Evolutionary conservation across 495 filamentous ascomycete genomes (phyloP), one percentile per base, ranked within the genome.

Genomic region (Neurospora tetrasperma): DNA sequence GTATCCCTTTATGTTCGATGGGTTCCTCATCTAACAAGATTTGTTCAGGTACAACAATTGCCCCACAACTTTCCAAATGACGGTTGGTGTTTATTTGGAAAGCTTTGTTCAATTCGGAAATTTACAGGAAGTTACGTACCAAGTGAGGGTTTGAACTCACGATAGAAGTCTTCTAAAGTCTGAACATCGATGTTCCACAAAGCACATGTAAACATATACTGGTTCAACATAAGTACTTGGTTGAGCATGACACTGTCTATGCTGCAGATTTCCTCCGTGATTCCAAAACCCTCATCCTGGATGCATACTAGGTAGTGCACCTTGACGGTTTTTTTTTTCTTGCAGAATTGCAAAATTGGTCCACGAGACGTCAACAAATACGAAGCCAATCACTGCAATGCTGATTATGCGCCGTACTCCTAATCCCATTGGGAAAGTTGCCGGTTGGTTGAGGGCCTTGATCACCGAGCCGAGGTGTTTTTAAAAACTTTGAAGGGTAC

Each of bases 301-400:
- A 27, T 35, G 16, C 14, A 1, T 62, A 35, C 27, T 62, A 62
- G 54, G 27, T 62, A 35, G 54, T 62, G 27, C 27, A 35, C 7
- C 46, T 2, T 35, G 16, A 62, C 2, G 23, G 31, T 16, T 3
- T 62, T 35, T 16, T 3, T 62, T 35, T 62, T 35, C 54, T 62
- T 18, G 9, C 40, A 41, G 40, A 11, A 41, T 41, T 41, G 40
- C 27, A 14, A 1, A 16, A 31, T 16, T 16, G 23, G 23, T 35
- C 14, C 23, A 35, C 23, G 16, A 18, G 27, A 62, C 27, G 12
- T 35, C 54, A 35, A 62, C 27, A 35, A 35, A 9, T 42, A 12
- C 66, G 27, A 74, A 35, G 18, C 75, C 73, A 75, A 75, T 76
- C 71, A 73, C 16, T 9, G 43, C 16, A 68, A 18, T 75, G 44